phyloP scores from a whole-genome alignment of 768 basidiomycete species.

The Hericium erinaceus region DNA sequence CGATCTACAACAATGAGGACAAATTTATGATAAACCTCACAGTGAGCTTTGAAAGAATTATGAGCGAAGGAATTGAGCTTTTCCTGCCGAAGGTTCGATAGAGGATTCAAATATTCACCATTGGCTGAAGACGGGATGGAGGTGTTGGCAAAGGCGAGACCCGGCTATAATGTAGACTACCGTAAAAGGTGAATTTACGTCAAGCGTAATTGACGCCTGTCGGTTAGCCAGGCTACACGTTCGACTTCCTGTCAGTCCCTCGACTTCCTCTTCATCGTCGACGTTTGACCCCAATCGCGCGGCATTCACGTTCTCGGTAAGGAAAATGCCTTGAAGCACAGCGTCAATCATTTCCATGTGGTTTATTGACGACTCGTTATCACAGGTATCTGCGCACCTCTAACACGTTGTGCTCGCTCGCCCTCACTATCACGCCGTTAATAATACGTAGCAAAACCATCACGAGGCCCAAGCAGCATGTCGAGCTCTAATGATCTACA shows the following conservation, averaged over 20 bases:
- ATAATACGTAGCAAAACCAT: background rate
- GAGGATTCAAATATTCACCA: no score
- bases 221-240: background rate
- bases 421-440: background rate
- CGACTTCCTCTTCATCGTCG: background rate
- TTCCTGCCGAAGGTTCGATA: no score
- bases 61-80: no score
- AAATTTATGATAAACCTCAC: no score
- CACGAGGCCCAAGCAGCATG: slow-evolving; percentile 1
- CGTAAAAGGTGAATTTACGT: background rate
- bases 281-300: background rate
- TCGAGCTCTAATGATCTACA: slow-evolving; percentile 1
- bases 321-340: no score
- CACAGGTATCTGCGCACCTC: background rate
- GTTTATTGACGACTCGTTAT: background rate
- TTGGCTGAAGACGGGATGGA: no score
- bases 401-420: background rate
- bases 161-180: no score
- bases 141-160: no score
- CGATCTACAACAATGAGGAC: no score
- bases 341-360: background rate
- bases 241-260: background rate
- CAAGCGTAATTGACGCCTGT: background rate
- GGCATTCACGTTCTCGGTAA: background rate
- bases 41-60: no score